Base-by-base conservation (phyloP, 2,329 filamentous ascomycete genomes). In the Graphilbum ipis-grandicollis region DNA sequence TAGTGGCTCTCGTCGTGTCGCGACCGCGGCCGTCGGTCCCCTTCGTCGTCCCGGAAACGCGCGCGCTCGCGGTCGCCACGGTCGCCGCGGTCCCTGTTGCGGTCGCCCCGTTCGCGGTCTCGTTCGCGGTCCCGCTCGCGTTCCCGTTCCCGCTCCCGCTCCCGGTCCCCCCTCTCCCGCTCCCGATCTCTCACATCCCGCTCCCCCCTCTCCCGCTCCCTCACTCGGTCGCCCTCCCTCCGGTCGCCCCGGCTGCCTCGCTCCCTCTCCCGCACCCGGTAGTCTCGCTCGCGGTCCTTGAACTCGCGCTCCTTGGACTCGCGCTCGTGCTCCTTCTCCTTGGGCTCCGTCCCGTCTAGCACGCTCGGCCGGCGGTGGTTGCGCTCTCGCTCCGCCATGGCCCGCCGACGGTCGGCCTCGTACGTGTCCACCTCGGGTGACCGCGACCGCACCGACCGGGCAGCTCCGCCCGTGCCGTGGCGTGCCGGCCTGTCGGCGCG, bases 371-470 rank as follows among this genome's bases (percentile, higher is more conserved):
- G 92, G 55, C 83, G 77, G 58, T 93, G 92, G 48, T 92, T 86
- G 46, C 86, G 79, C 59, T 96, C 92, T 34, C 92, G 79, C 52
- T 93, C 86, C 40, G 86, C 85, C 52, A 90, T 86, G 31, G 88
- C 88, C 56, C 88, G 90, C 50, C 85, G 79, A 46, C 90, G 76
- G 53, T 98, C 90, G 41, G 86, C 90, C 57, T 96, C 90, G 56
- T 98, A 98, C 17, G 83, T 74, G 59, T 98, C 86, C 40, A 74
- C 72, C 56, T 96, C 90, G n/a, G 85, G 86, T 48, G 79, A 86
- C 49, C 85, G 83, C 52, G 73, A 71, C 48, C 82, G 65, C 47
- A 59, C 58, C 50, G 63, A 58, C 49, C 71, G 69, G 46, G 59
- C 63, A 47, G 63, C 15, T 13, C 22, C 61, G n/a, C n/a, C n/a